These are phyloP conservation scores for Heterobasidion occidentale DNA, from an alignment of 1,284 basidiomycete species.

Conservation along the genomic window DNA sequence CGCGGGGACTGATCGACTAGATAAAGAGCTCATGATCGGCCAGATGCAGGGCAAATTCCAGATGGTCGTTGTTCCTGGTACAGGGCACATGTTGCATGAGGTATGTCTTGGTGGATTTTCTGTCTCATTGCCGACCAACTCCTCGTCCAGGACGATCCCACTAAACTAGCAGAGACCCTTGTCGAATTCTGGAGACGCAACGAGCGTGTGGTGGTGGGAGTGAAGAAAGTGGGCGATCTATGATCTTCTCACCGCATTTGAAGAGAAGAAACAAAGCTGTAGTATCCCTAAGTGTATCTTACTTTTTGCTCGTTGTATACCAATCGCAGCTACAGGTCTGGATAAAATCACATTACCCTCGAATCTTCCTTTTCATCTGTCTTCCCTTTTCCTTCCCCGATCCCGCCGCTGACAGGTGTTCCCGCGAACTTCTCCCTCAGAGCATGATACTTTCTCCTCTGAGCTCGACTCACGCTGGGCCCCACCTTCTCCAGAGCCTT, in stretches of 20 bases:
- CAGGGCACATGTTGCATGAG: slow-evolving; percentile 94
- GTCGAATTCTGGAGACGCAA: slow-evolving; percentile 91
- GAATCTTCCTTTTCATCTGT: neutral
- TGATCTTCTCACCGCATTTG: slow-evolving; percentile 16
- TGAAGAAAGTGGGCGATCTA: slow-evolving; percentile 78
- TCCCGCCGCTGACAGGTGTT: slow-evolving; percentile 30
- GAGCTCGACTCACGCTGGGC: slow-evolving; percentile 79
- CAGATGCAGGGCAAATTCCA: slow-evolving; percentile 99
- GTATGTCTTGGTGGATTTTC: slow-evolving; percentile 30
- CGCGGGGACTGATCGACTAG: slow-evolving; percentile 89
- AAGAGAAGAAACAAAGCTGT: neutral
- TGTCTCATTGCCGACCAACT: neutral
- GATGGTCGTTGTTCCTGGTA: slow-evolving; percentile 77
- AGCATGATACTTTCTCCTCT: slow-evolving; percentile 78
- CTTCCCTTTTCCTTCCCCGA: neutral
- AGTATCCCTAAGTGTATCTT: neutral
- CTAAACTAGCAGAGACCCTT: slow-evolving; percentile 68
- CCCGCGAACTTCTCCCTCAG: slow-evolving; percentile 80
- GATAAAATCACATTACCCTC: slow-evolving; percentile 1
- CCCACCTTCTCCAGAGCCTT: slow-evolving; percentile 76
- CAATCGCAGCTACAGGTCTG: neutral
- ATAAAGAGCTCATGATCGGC: slow-evolving; percentile 93
- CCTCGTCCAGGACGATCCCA: slow-evolving; percentile 71
- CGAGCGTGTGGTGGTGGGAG: slow-evolving; percentile 62
- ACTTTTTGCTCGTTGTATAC: neutral